These are phyloP conservation scores for Cyclanthera cordifolia DNA, from an alignment of 306 rosid species.

Conservation along the genomic window DNA sequence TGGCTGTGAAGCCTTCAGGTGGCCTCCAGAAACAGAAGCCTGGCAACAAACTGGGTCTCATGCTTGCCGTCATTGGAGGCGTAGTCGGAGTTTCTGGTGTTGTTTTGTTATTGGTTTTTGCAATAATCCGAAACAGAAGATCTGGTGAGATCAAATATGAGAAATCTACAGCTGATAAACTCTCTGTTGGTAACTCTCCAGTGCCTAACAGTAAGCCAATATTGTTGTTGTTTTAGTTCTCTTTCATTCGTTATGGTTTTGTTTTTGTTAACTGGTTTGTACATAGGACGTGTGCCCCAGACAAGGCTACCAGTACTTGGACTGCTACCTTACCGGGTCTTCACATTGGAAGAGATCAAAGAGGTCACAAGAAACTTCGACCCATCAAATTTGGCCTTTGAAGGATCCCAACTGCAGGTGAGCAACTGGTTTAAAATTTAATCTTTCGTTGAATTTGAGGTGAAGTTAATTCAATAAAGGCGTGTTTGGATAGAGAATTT, in stretches of 20 bases:
- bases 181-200: constrained; percentile 21
- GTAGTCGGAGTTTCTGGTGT: constrained; percentile 31
- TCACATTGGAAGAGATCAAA: constrained; percentile 72
- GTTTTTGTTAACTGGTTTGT: neutral
- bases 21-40: constrained; percentile 24
- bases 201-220: constrained; percentile 30
- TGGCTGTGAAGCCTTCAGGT: constrained; percentile 48
- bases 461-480: neutral
- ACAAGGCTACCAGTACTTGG: constrained; percentile 40
- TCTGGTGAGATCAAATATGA: constrained; percentile 10
- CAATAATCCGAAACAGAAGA: constrained; percentile 29
- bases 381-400: constrained; percentile 35
- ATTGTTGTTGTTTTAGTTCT: neutral
- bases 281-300: constrained; percentile 43
- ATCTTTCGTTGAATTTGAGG: neutral
- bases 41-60: constrained; percentile 25
- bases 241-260: neutral
- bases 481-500: too few relatives aligned
- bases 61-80: constrained; percentile 47
- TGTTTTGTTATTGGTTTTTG: constrained; percentile 31
- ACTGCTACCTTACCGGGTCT: constrained; percentile 43
- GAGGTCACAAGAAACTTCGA: constrained; percentile 65
- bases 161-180: constrained; percentile 32
- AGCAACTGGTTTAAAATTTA: constrained; percentile 7
- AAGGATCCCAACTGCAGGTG: constrained; percentile 64